A percentile compares a stretch with the other conserved stretches of the same genome.
Conservation (phyloP, 345 rosid genomes). For the Eucalyptus fibrosa region DNA sequence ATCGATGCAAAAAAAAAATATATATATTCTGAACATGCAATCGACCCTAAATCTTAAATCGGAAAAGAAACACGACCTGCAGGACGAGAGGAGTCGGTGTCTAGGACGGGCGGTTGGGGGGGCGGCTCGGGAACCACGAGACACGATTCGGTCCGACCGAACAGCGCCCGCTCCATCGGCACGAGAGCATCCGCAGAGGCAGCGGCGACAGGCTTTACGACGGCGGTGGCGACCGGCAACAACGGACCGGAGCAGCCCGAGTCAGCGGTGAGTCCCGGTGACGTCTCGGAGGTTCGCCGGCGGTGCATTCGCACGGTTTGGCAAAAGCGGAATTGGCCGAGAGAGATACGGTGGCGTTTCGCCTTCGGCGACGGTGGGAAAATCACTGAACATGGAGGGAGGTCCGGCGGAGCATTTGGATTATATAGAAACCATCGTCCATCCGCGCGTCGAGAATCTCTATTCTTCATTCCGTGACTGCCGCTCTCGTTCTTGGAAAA, state of each 20-base stretch:
- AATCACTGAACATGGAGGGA: background rate
- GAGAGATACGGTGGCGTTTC: background rate
- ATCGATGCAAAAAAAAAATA: background rate
- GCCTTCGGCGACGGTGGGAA: background rate
- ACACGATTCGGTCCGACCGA: background rate
- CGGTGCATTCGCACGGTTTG: background rate
- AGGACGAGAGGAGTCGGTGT: background rate
- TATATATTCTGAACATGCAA: background rate
- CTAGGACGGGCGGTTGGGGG: background rate
- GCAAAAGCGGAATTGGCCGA: background rate
- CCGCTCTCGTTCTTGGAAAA: background rate
- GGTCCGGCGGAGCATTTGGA: background rate
- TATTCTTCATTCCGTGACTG: background rate
- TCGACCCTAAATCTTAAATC: background rate
- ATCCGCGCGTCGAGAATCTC: background rate
- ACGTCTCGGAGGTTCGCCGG: background rate
- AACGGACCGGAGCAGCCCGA: background rate
- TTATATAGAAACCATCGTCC: background rate
- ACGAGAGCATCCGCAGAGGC: background rate
- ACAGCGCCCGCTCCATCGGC: background rate
- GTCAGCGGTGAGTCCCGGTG: background rate
- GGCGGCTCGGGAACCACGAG: background rate
- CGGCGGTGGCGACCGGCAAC: background rate
- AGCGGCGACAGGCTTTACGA: background rate
- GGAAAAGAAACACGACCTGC: background rate